Evolutionary conservation across 192 early-diverging fungal genomes (phyloP).

Genomic region (Coemansia sp.): DNA sequence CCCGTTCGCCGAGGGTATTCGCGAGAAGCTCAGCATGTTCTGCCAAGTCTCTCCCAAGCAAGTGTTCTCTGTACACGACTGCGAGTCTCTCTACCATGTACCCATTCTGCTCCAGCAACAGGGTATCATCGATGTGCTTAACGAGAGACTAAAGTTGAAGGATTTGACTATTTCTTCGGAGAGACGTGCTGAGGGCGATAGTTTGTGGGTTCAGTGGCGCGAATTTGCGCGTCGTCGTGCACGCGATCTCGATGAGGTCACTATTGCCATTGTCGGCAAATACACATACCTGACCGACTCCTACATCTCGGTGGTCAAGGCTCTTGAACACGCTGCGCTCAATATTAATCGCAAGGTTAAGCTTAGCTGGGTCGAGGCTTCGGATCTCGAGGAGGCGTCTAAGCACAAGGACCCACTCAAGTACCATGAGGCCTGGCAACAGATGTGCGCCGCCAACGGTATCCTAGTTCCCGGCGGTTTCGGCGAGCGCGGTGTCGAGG

Average conservation of each 20-base stretch:
- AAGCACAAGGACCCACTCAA: slow-evolving; percentile 83
- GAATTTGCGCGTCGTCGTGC: slow-evolving; percentile 74
- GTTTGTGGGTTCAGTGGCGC: slow-evolving; percentile 85
- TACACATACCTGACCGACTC: slow-evolving; percentile 97
- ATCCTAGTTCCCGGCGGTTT: slow-evolving; percentile 99
- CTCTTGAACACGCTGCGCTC: slow-evolving; percentile 92
- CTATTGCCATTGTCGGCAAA: slow-evolving; percentile 94
- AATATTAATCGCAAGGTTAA: slow-evolving; percentile 82
- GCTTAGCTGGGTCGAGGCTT: slow-evolving; percentile 93
- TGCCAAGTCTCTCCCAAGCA: slow-evolving; percentile 94
- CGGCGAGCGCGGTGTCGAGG: slow-evolving; percentile 95
- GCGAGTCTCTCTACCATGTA: slow-evolving; percentile 95
- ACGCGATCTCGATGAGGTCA: slow-evolving; percentile 78
- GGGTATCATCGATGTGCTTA: slow-evolving; percentile 81
- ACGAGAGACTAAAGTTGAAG: slow-evolving; percentile 77
- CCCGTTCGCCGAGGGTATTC: slow-evolving; percentile 82
- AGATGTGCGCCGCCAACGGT: slow-evolving; percentile 83
- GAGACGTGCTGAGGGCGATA: slow-evolving; percentile 60
- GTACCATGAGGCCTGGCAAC: slow-evolving; percentile 96
- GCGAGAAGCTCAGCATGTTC: slow-evolving; percentile 97
- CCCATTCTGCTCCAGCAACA: slow-evolving; percentile 89
- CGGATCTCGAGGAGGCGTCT: slow-evolving; percentile 79
- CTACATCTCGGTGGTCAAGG: slow-evolving; percentile 96
- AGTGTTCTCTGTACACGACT: slow-evolving; percentile 96
- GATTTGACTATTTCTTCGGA: slow-evolving; percentile 59